Conservation (phyloP, 768 basidiomycete species). For the Russula dissimulans region DNA sequence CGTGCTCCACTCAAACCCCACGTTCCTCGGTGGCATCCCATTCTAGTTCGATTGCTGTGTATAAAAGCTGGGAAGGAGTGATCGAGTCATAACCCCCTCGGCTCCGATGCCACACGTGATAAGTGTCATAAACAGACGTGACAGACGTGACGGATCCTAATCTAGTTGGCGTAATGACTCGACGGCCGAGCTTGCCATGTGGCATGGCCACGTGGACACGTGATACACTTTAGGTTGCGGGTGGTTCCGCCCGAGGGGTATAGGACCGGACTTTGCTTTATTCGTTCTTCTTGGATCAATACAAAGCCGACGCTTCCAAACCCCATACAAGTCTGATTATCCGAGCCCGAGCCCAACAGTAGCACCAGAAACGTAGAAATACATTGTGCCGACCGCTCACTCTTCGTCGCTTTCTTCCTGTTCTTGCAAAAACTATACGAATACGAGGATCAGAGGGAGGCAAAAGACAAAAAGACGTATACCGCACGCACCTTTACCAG, state of each 20-base stretch:
- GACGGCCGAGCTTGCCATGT: background rate
- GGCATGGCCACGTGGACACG: too few relatives aligned
- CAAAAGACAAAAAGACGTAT: background rate
- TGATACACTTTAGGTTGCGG: too few relatives aligned
- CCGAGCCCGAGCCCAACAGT: background rate
- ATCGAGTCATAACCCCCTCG: background rate
- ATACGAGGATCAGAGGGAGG: background rate
- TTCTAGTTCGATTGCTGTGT: too few relatives aligned
- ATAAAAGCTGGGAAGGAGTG: too few relatives aligned
- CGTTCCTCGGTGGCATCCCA: too few relatives aligned
- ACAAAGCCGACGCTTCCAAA: background rate
- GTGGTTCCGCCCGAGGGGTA: too few relatives aligned
- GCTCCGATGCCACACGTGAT: background rate
- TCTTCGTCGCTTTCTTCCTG: conserved; percentile 76
- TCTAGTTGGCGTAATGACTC: background rate
- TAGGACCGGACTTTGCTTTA: too few relatives aligned
- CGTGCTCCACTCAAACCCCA: too few relatives aligned
- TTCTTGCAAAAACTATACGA: conserved; percentile 74
- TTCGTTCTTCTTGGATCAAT: background rate
- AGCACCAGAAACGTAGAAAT: conserved; percentile 4
- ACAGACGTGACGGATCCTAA: too few relatives aligned
- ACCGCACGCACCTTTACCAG: conserved; percentile 66
- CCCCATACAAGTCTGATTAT: background rate
- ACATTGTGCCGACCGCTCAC: conserved; percentile 29
- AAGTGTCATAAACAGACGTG: too few relatives aligned